A percentile compares a stretch with the other conserved stretches of the same genome.
Evolutionary conservation across 495 filamentous ascomycete genomes (phyloP).

Genomic region (Podospora comata): DNA sequence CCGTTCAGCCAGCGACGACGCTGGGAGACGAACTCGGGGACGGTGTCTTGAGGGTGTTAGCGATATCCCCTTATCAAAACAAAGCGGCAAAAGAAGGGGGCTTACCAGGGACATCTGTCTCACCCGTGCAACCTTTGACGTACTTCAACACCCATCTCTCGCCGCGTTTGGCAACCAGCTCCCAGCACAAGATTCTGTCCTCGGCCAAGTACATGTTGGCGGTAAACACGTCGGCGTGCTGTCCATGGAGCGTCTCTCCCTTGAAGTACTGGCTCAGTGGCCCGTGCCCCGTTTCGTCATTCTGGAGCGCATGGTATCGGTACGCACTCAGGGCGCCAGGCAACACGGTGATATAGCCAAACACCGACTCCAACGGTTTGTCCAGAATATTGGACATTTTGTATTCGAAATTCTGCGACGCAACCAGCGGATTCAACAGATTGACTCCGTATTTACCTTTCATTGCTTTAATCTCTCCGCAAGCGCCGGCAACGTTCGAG

Average conservation of each 20-base stretch:
- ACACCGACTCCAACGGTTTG: conserved; percentile 94
- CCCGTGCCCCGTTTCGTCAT: conserved; percentile 92
- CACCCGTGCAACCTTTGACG: conserved; percentile 89
- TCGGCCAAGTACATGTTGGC: conserved; percentile 99
- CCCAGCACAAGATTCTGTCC: conserved; percentile 98
- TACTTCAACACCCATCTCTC: conserved; percentile 98
- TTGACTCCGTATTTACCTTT: conserved; percentile 81
- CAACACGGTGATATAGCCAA: conserved; percentile 96
- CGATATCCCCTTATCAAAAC: not conserved
- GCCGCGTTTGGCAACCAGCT: conserved; percentile 90
- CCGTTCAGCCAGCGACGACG: conserved; percentile 96
- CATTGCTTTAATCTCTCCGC: conserved; percentile 94
- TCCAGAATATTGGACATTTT: conserved; percentile 99
- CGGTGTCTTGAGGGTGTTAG: conserved; percentile 48
- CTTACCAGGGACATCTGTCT: conserved; percentile 94
- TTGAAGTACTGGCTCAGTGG: conserved; percentile 99
- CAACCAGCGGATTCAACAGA: conserved; percentile 90
- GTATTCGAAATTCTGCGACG: conserved; percentile 98
- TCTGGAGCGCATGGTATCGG: conserved; percentile 93
- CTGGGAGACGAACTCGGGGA: conserved; percentile 95
- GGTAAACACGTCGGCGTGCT: conserved; percentile 97
- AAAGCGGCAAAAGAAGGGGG: conserved; percentile 13
- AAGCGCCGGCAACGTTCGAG: conserved; percentile 93
- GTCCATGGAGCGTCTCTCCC: conserved; percentile 93
- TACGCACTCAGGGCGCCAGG: conserved; percentile 95